Base-by-base conservation (phyloP, 371 early-diverging fungal genomes). In the Mucor piriformis region DNA sequence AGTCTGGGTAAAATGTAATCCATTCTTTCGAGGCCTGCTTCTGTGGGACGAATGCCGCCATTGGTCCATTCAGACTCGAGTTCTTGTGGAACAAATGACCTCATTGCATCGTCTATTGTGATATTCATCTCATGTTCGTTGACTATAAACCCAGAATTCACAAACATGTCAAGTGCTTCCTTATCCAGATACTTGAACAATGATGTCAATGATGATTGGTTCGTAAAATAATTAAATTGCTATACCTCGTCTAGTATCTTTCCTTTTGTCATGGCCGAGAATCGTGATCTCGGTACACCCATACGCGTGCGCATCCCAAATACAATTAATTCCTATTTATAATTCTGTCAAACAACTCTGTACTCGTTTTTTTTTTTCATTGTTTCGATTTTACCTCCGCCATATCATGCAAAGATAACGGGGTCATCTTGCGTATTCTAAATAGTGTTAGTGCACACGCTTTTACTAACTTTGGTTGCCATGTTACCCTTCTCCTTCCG, bases 291-390 rank as follows among this genome's bases (percentile, higher is more conserved):
- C 13, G 75, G 70, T 15, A 88, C 57, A 1, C 89, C 89, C 64
- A 73, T 81, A 15, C 70, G 81, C 15, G 86, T 91, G 3, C 92
- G 82, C 66, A 92, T 67, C 0, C 92, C 89, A 56, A 91, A 81
- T 24, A 90, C 81, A 3, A 91, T 66, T 6, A 85, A 57, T 65
- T 91, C 92, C 72, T 86, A 66, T 12, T 25, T 15, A n/a, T 13
- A 46, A 4, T 24, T 46, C 20, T 24, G n/a, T 13, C 27, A 40
- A 18, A 12, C 16, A 1, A 16, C 16, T 6, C 33, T n/a, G n/a
- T 40, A 29, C 29, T 29, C 29, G 29, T 12, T 27, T 6, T 2
- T 44, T n/a, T 13, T 11, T 20, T 7, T 46, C 18, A 35, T 3
- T 21, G 4, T 20, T n/a, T n/a, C n/a, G n/a, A 12, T 5, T 2